Evolutionary conservation across 179 eudicot genomes (phyloP).

Genomic region (Silene noctiflora): DNA sequence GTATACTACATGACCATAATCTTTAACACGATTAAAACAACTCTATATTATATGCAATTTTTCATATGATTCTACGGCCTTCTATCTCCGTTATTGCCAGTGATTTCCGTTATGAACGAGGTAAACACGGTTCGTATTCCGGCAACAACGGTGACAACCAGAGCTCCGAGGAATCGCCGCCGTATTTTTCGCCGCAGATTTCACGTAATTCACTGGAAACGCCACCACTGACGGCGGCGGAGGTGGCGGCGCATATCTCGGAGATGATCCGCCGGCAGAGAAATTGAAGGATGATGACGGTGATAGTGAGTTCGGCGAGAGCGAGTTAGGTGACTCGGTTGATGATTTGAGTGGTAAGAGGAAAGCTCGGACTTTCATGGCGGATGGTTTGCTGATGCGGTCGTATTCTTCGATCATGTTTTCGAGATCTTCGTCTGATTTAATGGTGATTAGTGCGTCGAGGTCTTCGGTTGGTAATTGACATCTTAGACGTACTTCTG

Average conservation of each 20-base stretch:
- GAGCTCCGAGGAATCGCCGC: constrained; percentile 20
- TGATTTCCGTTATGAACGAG: constrained; percentile 52
- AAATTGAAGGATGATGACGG: constrained; percentile 36
- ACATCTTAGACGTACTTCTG: constrained; percentile 52
- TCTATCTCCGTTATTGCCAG: constrained; percentile 44
- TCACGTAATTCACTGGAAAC: constrained; percentile 29
- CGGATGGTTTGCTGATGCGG: constrained; percentile 26
- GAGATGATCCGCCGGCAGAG: constrained; percentile 23
- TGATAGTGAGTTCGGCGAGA: constrained; percentile 28
- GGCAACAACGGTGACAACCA: constrained; percentile 31
- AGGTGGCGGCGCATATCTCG: constrained; percentile 17
- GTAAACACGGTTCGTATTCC: constrained; percentile 41
- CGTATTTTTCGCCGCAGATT: constrained; percentile 26
- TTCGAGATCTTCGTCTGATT: constrained; percentile 67
- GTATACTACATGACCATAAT: constrained; percentile 4
- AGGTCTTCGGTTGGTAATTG: constrained; percentile 78
- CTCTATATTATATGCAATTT: background rate
- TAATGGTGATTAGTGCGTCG: constrained; percentile 65
- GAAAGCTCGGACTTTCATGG: constrained; percentile 62
- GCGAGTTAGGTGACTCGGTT: constrained; percentile 16
- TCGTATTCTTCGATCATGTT: constrained; percentile 80
- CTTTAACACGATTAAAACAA: background rate
- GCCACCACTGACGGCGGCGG: constrained; percentile 20
- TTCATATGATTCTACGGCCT: background rate
- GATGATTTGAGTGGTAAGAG: constrained; percentile 31